Base-by-base conservation (phyloP, 1,139 yeast species). In the Candida sojae region DNA sequence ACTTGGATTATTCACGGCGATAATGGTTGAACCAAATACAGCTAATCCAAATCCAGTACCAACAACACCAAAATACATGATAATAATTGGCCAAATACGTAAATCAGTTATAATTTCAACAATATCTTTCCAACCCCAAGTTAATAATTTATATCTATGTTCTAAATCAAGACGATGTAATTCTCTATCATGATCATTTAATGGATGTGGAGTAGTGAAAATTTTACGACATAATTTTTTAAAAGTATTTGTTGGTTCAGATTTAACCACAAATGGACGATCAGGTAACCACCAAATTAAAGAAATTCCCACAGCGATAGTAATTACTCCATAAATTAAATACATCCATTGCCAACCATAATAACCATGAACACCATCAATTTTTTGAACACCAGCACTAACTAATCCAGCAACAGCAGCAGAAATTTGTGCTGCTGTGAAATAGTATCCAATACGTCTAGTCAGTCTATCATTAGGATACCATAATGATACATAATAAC, bases 311-410 rank as follows among this genome's bases (percentile, higher is more conserved):
- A 82, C 82, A 32, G 75, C 69, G 6, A 86, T 70, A n/a, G 96
- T 87, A 42, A 88, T 68, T 12, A 79, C 71, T 3, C 96, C 96
- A 60, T 89, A 89, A 10, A 86, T 77, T 54, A 89, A 71, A 66
- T 84, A 89, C 79, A 88, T 79, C 96, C 96, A 89, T 70, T 87
- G 92, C 87, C 91, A 90, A 30, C 96, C 97, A 42, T 85, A 78
- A 49, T 73, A 71, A 0, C 96, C 96, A 35, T 82, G 68, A 25
- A 62, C 70, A 47, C 86, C 86, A 61, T 89, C 92, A 81, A 89
- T 86, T 58, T 80, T 84, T 62, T 89, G 96, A 68, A 89, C 87
- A 0, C 96, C 96, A 4, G 96, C 96, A 48, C 88, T 81, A 7
- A 89, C 89, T 48, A 89, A 74, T 12, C 96, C 96, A 8, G 93